These are phyloP conservation scores for Cercophora newfieldiana DNA, from an alignment of 495 filamentous ascomycete genomes.

Conservation along the genomic window DNA sequence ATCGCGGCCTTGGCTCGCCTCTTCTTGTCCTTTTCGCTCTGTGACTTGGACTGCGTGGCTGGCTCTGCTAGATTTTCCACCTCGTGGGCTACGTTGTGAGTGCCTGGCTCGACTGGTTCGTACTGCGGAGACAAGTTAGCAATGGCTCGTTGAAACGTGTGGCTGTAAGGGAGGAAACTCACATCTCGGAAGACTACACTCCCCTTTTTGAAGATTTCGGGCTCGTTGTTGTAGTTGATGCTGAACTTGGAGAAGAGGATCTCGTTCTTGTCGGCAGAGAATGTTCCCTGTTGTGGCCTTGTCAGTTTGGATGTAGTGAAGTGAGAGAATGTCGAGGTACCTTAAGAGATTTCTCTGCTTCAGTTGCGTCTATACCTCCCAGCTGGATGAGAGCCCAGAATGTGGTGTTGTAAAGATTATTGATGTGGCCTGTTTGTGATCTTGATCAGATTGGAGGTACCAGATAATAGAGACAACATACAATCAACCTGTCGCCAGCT, in stretches of 20 bases:
- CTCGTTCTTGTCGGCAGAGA: conserved; percentile 89
- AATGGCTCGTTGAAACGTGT: neutral
- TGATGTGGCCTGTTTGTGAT: conserved; percentile 73
- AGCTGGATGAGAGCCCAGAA: conserved; percentile 86
- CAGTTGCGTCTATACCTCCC: conserved; percentile 69
- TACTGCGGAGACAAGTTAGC: conserved; percentile 40
- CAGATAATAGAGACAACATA: conserved; percentile 42
- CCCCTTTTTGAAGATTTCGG: conserved; percentile 89
- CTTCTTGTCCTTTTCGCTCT: conserved; percentile 77
- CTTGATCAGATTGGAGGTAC: conserved; percentile 5
- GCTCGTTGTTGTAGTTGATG: conserved; percentile 97
- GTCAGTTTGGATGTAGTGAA: neutral
- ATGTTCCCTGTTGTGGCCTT: conserved; percentile 61
- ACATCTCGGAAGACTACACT: conserved; percentile 86
- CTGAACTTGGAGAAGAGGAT: conserved; percentile 85
- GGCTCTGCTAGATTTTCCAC: conserved; percentile 43
- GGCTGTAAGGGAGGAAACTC: conserved; percentile 25
- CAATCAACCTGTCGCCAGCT: conserved; percentile 97
- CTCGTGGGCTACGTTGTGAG: conserved; percentile 36
- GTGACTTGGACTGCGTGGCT: conserved; percentile 64
- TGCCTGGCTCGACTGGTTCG: conserved; percentile 53
- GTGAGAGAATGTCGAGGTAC: conserved; percentile 42
- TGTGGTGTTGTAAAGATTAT: conserved; percentile 96
- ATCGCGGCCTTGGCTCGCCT: conserved; percentile 71
- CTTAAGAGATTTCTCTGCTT: conserved; percentile 77